phyloP scores from a whole-genome alignment of 2,329 filamentous ascomycete species.

The Claviceps spartinae region DNA sequence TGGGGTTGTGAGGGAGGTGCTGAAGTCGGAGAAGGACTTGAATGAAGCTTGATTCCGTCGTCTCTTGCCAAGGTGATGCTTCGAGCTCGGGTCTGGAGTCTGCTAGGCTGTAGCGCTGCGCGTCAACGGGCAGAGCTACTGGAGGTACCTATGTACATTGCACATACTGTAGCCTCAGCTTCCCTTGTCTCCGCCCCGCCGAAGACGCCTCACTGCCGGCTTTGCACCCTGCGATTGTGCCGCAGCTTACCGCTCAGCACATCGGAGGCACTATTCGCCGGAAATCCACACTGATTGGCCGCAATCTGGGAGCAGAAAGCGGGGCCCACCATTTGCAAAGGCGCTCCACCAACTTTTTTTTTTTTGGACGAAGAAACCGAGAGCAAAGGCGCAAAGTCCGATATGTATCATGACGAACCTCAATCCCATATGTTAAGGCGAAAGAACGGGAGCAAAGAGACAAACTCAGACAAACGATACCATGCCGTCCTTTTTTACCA shows the following conservation, averaged over 20 bases:
- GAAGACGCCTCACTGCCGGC: background rate
- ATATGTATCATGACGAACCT: background rate
- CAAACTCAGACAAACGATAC: conserved; percentile 14
- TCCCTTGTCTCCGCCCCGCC: background rate
- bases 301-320: background rate
- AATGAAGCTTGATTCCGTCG: background rate
- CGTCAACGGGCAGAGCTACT: conserved; percentile 14
- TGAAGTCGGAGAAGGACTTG: conserved; percentile 2
- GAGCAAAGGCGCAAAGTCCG: background rate
- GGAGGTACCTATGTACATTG: no score
- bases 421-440: background rate
- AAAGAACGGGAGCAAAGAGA: background rate
- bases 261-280: conserved; percentile 20
- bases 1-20: conserved; percentile 1
- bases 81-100: background rate
- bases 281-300: conserved; percentile 12
- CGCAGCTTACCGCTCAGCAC: conserved; percentile 18
- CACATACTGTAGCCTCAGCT: conserved; percentile 5
- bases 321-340: conserved; percentile 12
- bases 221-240: conserved; percentile 14
- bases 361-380: conserved; percentile 4
- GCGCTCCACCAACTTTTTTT: conserved; percentile 26
- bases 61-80: conserved; percentile 1
- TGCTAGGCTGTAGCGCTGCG: conserved; percentile 25
- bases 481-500: conserved; percentile 95